Conservation (phyloP, 2,329 filamentous ascomycete species). For the Cercospora zeina region DNA sequence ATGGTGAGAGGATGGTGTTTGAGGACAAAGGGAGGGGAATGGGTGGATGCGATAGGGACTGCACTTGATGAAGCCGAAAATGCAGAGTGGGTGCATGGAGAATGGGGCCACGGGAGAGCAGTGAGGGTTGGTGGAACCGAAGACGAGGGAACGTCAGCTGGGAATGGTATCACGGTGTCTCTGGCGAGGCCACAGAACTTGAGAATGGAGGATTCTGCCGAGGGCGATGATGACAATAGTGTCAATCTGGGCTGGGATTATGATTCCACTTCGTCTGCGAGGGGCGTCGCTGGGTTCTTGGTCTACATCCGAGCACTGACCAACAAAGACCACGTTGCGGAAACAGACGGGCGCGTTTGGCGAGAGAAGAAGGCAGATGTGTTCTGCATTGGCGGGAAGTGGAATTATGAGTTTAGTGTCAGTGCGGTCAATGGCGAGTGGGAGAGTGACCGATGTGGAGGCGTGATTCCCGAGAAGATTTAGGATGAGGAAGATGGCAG, state of each 20-base stretch:
- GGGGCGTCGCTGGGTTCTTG: slow-evolving; percentile 12
- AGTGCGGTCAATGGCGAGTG: slow-evolving; percentile 17
- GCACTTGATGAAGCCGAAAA: background rate
- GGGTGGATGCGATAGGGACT: background rate
- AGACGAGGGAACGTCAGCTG: background rate
- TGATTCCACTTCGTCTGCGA: background rate
- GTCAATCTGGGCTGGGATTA: background rate
- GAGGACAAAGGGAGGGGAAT: background rate
- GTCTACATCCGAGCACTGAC: slow-evolving; percentile 14
- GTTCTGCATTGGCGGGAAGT: slow-evolving; percentile 11
- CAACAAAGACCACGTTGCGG: background rate
- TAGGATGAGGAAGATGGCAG: background rate
- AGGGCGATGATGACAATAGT: background rate
- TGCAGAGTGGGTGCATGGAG: background rate
- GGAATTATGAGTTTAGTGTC: slow-evolving; percentile 19
- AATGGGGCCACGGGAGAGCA: slow-evolving; percentile 1
- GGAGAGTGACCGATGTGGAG: slow-evolving; percentile 18
- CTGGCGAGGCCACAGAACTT: background rate
- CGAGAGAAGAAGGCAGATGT: slow-evolving; percentile 5
- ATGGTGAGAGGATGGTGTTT: slow-evolving; percentile 16
- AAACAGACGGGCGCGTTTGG: slow-evolving; percentile 12
- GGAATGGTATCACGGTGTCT: background rate
- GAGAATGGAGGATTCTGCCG: background rate
- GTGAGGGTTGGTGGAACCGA: background rate
- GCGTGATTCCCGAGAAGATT: slow-evolving; percentile 8